These are phyloP conservation scores for Globisporangium emineosum DNA, from an alignment of 352 stramenopile species.

Conservation along the genomic window DNA sequence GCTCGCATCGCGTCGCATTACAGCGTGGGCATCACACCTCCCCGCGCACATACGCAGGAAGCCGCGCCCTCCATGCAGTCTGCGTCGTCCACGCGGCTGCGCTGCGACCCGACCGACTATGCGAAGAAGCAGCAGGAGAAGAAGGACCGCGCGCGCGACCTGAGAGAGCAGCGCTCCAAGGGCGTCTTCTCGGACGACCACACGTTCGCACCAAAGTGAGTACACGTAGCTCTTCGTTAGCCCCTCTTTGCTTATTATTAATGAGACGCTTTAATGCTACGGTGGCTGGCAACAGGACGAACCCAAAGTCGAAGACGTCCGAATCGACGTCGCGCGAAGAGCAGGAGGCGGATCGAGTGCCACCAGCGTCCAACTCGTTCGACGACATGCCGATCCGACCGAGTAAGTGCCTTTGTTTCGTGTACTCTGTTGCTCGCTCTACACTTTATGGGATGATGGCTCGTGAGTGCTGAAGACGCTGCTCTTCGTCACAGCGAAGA, in stretches of 20 bases:
- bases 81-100: constrained; percentile 42
- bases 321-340: constrained; percentile 49
- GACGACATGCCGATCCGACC: constrained; percentile 48
- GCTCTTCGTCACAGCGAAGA: constrained; percentile 19
- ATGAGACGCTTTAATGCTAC: background rate
- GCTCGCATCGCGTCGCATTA: too few relatives aligned
- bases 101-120: constrained; percentile 80
- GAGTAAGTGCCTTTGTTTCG: constrained; percentile 23
- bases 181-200: constrained; percentile 73
- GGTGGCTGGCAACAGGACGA: constrained; percentile 27
- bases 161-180: constrained; percentile 63
- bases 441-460: constrained; percentile 20
- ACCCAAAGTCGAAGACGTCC: constrained; percentile 32
- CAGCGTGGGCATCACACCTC: too few relatives aligned
- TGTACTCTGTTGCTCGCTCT: background rate
- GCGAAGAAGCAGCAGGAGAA: constrained; percentile 76
- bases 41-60: background rate
- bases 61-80: background rate
- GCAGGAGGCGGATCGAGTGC: constrained; percentile 25
- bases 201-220: constrained; percentile 76
- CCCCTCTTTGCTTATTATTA: background rate
- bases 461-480: constrained; percentile 21
- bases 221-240: background rate
- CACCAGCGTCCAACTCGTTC: constrained; percentile 20
- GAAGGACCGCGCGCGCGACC: constrained; percentile 68